These are phyloP conservation scores for Neurospora sp. DNA, from an alignment of 495 filamentous ascomycete species.

Conservation along the genomic window DNA sequence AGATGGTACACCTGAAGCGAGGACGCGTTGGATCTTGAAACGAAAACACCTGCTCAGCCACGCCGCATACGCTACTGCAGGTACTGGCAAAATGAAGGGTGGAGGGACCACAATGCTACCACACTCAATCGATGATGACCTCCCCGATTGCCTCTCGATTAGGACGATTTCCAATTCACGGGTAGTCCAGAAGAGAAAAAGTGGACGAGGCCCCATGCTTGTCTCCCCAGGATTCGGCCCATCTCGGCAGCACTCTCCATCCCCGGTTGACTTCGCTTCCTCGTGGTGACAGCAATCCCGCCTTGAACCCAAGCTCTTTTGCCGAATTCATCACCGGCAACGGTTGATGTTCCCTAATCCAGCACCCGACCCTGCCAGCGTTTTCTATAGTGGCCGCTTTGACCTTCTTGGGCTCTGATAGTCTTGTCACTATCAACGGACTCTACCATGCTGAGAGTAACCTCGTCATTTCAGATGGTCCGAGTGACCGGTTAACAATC, in stretches of 20 bases:
- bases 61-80: slow-evolving; percentile 12
- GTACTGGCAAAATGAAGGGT: not conserved
- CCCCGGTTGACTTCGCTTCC: not conserved
- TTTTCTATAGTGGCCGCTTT: not conserved
- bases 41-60: slow-evolving; percentile 8
- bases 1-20: not conserved
- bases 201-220: not conserved
- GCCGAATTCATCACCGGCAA: not conserved
- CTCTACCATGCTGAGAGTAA: not conserved
- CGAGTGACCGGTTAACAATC: not conserved
- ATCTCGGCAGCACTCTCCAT: not conserved
- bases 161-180: not conserved
- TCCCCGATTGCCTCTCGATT: not conserved
- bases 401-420: not conserved
- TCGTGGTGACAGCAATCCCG: not conserved
- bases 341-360: not conserved
- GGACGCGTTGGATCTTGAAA: slow-evolving; percentile 8
- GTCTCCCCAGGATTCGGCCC: not conserved
- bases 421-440: not conserved
- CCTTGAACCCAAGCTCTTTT: not conserved
- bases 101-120: slow-evolving; percentile 2
- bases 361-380: not conserved
- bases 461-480: not conserved
- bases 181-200: not conserved
- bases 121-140: slow-evolving; percentile 4